These are phyloP conservation scores for Brachypodium distachyon DNA, from an alignment of 202 grass and related monocot genomes.

Conservation along the genomic window DNA sequence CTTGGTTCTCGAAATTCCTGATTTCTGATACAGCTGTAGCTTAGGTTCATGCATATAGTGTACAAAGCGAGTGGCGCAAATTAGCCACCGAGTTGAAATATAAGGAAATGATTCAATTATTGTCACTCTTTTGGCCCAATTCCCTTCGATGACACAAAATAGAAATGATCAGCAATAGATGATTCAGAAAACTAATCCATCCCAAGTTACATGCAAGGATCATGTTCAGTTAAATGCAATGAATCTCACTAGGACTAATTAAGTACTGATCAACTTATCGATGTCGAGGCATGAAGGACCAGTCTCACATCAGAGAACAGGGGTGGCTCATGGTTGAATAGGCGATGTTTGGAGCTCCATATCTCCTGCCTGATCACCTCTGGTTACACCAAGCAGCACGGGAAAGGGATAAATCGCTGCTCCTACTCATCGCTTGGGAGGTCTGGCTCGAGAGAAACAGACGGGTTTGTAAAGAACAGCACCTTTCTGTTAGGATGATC, in stretches of 20 bases:
- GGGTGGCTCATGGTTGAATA: no score
- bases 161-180: background rate
- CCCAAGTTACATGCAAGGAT: background rate
- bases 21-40: slow-evolving; percentile 4
- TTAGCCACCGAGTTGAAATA: slow-evolving; percentile 18
- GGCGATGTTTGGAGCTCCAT: no score
- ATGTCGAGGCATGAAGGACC: background rate
- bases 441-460: no score
- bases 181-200: background rate
- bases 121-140: background rate
- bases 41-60: slow-evolving; percentile 20
- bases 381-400: no score
- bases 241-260: background rate
- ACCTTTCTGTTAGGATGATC: no score
- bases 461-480: no score
- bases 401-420: no score
- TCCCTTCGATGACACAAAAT: background rate
- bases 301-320: background rate
- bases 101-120: slow-evolving; percentile 5
- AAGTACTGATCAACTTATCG: background rate
- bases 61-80: slow-evolving; percentile 36
- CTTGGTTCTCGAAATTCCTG: background rate
- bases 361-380: no score
- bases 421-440: no score
- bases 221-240: background rate